phyloP scores from a whole-genome alignment of 148 eudicot genomes.

The Spergularia bocconei region DNA sequence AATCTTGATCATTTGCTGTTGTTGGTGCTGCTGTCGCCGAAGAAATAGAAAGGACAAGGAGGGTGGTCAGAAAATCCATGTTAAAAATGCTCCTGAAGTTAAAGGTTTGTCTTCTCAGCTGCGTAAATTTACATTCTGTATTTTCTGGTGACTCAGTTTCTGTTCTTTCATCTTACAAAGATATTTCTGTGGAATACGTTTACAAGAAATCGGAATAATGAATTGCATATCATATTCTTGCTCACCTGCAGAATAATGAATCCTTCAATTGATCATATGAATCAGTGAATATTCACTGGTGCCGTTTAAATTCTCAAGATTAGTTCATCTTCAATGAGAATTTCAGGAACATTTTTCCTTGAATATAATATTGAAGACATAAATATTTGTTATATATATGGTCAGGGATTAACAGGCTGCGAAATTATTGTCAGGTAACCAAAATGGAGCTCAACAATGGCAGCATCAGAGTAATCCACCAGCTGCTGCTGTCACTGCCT shows the following conservation, averaged over 20 bases:
- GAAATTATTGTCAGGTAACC: conserved; percentile 39
- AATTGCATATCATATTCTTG: neutral
- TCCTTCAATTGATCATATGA: too few species aligned
- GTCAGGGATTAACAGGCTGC: too few species aligned
- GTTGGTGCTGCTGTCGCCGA: conserved; percentile 42
- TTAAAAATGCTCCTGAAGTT: conserved; percentile 29
- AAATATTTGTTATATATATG: too few species aligned
- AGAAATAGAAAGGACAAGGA: conserved; percentile 33
- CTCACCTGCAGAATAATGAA: neutral
- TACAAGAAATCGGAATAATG: neutral
- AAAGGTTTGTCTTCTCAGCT: conserved; percentile 32
- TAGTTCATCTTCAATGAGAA: neutral
- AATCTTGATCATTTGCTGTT: conserved; percentile 37
- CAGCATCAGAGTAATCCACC: conserved; percentile 43
- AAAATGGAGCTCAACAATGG: conserved; percentile 52
- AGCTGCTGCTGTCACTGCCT: neutral
- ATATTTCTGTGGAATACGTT: too few species aligned
- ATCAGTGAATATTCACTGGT: too few species aligned
- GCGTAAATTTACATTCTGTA: neutral
- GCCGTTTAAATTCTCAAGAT: too few species aligned
- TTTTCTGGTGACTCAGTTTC: neutral
- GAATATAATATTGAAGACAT: too few species aligned
- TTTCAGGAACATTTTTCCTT: too few species aligned
- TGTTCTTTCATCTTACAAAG: too few species aligned
- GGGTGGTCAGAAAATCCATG: neutral